Evolutionary conservation across 495 filamentous ascomycete species (phyloP), one percentile per base, ranked within the genome.

Genomic region (Xylaria scruposa): DNA sequence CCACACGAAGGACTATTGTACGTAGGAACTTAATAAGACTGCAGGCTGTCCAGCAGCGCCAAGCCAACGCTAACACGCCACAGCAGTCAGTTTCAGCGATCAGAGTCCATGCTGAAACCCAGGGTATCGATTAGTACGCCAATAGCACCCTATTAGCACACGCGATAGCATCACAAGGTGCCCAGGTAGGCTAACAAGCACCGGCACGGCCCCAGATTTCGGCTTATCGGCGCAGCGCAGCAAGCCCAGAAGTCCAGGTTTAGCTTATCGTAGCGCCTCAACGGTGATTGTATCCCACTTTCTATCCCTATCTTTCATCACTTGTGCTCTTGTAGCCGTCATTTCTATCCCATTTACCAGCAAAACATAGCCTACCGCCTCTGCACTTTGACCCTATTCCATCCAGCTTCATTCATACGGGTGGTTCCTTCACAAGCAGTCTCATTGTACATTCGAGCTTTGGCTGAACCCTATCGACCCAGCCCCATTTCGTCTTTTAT

Each of bases 51-150:
- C 33, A 36, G 44, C 54, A 54, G 68, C 24, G 68, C 44, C 68
- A 63, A 70, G 68, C n/a, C 40, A 44, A 21, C 56, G 54, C 67
- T 61, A 58, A 40, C 15, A 60, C 67, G 67, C 53, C 67, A 60
- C 40, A 15, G 38, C 21, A 47, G 29, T 54, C 67, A 42, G 67
- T 58, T 46, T n/a, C 54, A 69, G 53, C 26, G 54, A 59, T 58
- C 51, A 36, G 51, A 33, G 58, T 24, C 17, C 40, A 56, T 47
- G 26, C 67, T 69, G 67, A 69, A 69, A 69, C 67, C 53, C 19
- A 21, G 24, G 49, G 54, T 38, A 60, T 19, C 15, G 12, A 59
- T 36, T n/a, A 59, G 31, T 17, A 59, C 31, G 29, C 54, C 54
- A 26, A 54, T 54, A 56, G 53, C 26, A 31, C 53, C 53, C 24